Evolutionary conservation across 305 asterid species (phyloP).

Genomic region (Solanum chacoense): DNA sequence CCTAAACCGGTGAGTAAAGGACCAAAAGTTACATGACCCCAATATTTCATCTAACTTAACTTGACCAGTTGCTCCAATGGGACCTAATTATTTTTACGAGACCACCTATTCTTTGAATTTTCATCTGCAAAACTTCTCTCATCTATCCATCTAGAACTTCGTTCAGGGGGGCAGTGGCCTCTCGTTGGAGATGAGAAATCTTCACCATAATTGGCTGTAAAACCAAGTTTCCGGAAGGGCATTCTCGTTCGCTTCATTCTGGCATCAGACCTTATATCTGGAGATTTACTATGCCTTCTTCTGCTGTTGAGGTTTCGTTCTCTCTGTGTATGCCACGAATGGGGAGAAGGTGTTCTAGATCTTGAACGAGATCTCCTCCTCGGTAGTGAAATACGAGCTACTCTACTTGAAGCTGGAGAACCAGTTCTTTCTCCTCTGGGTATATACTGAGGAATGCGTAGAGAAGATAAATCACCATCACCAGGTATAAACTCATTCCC

Average conservation of each 20-base stretch:
- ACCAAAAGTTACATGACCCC: conserved; percentile 5
- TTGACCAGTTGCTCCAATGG: conserved; percentile 32
- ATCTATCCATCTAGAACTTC: conserved; percentile 34
- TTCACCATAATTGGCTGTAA: conserved; percentile 40
- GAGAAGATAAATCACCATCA: conserved; percentile 15
- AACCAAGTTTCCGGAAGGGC: conserved; percentile 35
- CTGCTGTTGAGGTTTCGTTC: conserved; percentile 26
- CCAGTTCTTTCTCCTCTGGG: conserved; percentile 43
- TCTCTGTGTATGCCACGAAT: conserved; percentile 51
- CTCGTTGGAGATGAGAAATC: conserved; percentile 42
- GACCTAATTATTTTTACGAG: conserved; percentile 26
- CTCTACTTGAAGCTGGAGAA: conserved; percentile 39
- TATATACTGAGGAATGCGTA: conserved; percentile 29
- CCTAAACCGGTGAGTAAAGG: background rate
- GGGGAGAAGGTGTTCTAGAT: conserved; percentile 79
- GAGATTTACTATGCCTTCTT: conserved; percentile 46
- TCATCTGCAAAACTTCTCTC: conserved; percentile 32
- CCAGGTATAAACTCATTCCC: conserved; percentile 5
- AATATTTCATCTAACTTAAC: conserved; percentile 29
- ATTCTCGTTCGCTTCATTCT: conserved; percentile 44
- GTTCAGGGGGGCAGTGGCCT: conserved; percentile 42
- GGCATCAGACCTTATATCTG: conserved; percentile 50
- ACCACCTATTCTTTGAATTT: conserved; percentile 37
- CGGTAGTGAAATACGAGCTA: conserved; percentile 14
- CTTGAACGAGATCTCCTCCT: conserved; percentile 59